Base-by-base conservation (phyloP, 768 basidiomycete species). In the Pholiota molesta region DNA sequence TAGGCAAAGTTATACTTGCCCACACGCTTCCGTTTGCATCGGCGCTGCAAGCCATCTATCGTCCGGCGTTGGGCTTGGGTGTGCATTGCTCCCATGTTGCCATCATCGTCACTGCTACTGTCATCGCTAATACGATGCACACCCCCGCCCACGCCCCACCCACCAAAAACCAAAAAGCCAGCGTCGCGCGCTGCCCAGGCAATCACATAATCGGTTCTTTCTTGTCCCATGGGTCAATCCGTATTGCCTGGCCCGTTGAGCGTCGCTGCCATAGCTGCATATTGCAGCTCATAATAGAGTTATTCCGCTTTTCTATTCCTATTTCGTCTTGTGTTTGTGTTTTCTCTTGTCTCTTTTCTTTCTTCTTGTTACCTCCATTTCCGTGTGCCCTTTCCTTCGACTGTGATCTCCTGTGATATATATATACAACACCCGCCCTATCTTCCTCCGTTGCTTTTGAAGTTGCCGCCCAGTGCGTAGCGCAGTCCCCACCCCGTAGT, bases 391-490 rank as follows among this genome's bases (percentile, higher is more conserved):
- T 39, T 21, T 37, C 21, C 21, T 14, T 55, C 33, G 16, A 35
- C n/a, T 17, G 29, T 37, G 35, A 37, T 55, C 31, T 55, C 35
- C 17, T 21, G 9, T 55, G 54, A 55, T 55, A 55, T 55, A 55
- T 55, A 55, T 37, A n/a, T 37, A n/a, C 42, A 44, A 17, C 35
- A 23, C 21, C 19, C 37, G 54, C 21, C 21, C 35, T 55, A 21
- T 37, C 5, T 6, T 21, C 35, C 33, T 6, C 31, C 35, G 6
- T 23, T 40, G 33, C 33, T 55, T 55, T 55, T n/a, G 33, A 37
- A 40, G 35, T 40, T 40, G 33, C 54, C 54, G 35, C 35, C 37
- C 35, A 55, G 54, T 40, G 54, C 37, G 54, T 39, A 55, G 54
- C 37, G 37, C 54, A 19, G 23, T 44, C 19, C 53, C 2, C 26